Evolutionary conservation across 371 early-diverging fungal species (phyloP).

Genomic region (Gilbertella persicaria): DNA sequence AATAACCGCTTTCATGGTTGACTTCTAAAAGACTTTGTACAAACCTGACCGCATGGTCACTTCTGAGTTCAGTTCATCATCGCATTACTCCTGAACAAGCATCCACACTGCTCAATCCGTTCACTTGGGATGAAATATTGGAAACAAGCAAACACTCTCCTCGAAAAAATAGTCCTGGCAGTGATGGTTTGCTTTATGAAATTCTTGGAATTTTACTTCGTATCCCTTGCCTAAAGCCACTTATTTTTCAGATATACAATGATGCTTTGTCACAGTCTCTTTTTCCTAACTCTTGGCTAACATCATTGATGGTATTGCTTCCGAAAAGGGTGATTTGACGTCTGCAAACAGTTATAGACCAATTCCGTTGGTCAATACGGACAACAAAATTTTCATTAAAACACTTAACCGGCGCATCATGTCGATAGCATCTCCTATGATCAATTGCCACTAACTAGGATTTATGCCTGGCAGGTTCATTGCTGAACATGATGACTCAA

Average conservation of each 20-base stretch:
- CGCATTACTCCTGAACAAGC: background rate
- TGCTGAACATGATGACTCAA: too few species aligned
- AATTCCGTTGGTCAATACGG: slow-evolving; percentile 10
- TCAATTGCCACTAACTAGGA: background rate
- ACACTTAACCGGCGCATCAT: slow-evolving; percentile 11
- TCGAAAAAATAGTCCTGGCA: slow-evolving; percentile 5
- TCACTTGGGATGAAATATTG: background rate
- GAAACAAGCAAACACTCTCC: background rate
- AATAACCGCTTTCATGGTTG: background rate
- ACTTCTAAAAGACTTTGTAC: background rate
- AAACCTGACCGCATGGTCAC: background rate
- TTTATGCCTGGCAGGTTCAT: slow-evolving; percentile 3
- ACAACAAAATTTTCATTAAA: slow-evolving; percentile 14
- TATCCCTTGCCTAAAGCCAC: background rate
- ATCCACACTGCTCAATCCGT: background rate
- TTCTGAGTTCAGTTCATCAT: background rate
- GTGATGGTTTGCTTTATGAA: slow-evolving; percentile 5
- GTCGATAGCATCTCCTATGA: background rate
- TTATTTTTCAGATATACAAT: slow-evolving; percentile 16
- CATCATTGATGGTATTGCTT: slow-evolving; percentile 22
- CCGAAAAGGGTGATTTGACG: slow-evolving; percentile 19
- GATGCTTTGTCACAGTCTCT: slow-evolving; percentile 12
- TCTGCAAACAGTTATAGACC: slow-evolving; percentile 24
- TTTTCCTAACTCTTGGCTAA: slow-evolving; percentile 25
- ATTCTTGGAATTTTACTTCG: background rate